Conservation (phyloP, 768 basidiomycete genomes). For the Boletales sp. region DNA sequence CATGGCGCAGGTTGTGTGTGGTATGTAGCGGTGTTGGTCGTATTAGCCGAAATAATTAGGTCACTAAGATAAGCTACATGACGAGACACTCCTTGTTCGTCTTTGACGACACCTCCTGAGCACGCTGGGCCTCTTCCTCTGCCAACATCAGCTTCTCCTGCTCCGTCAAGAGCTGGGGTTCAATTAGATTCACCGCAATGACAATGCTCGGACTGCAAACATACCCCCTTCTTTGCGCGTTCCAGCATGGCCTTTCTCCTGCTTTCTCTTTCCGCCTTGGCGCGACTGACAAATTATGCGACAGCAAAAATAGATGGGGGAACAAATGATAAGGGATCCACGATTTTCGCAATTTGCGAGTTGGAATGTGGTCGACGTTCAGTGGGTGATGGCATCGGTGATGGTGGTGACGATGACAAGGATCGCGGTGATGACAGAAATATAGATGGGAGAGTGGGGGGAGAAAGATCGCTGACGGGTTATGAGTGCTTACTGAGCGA, state of each 20-base stretch:
- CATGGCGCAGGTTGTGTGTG: conserved; percentile 25
- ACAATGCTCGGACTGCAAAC: conserved; percentile 19
- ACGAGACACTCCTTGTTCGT: conserved; percentile 49
- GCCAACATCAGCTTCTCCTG: conserved; percentile 62
- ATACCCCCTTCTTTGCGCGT: conserved; percentile 72
- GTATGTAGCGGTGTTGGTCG: not conserved
- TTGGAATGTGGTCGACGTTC: conserved; percentile 30
- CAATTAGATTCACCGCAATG: conserved; percentile 1
- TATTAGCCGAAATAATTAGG: not conserved
- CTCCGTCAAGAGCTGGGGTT: conserved; percentile 51
- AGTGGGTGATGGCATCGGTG: conserved; percentile 16
- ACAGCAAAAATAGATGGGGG: conserved; percentile 66
- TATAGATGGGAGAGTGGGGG: conserved; percentile 18
- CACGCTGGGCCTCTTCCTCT: conserved; percentile 44
- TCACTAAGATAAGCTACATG: conserved; percentile 39
- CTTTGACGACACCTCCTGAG: conserved; percentile 25
- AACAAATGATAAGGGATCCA: conserved; percentile 47
- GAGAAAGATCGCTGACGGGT: conserved; percentile 48
- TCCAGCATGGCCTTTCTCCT: conserved; percentile 65
- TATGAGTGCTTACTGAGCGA: conserved; percentile 57
- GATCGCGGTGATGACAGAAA: not conserved
- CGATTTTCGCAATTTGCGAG: conserved; percentile 33
- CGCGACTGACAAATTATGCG: conserved; percentile 65
- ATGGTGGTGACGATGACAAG: conserved; percentile 7
- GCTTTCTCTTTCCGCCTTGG: conserved; percentile 72